Evolutionary conservation across 495 filamentous ascomycete genomes (phyloP).

Genomic region (Podospora pseudocomata): DNA sequence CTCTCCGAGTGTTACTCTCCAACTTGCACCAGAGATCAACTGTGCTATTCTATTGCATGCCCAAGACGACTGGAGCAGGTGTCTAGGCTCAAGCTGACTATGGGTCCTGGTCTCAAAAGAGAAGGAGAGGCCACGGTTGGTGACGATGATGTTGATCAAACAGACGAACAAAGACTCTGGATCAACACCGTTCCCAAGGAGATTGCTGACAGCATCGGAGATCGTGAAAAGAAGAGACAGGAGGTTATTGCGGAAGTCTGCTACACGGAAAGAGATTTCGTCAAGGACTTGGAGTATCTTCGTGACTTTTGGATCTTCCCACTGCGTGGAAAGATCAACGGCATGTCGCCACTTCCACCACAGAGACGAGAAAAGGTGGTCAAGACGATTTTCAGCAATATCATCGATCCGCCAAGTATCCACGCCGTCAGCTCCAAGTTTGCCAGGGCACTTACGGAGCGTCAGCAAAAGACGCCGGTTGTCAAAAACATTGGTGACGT

Average conservation of each 20-base stretch:
- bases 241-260: conserved; percentile 98
- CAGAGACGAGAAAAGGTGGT: conserved; percentile 86
- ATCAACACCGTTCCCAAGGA: conserved; percentile 98
- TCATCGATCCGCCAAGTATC: conserved; percentile 74
- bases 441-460: conserved; percentile 78
- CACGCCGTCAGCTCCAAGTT: conserved; percentile 83
- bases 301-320: conserved; percentile 99
- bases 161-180: conserved; percentile 97
- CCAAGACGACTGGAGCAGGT: conserved; percentile 93
- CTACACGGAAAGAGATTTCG: conserved; percentile 98
- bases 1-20: conserved; percentile 97
- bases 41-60: conserved; percentile 99
- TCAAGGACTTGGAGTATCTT: conserved; percentile 97
- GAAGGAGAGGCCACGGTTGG: conserved; percentile 70
- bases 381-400: conserved; percentile 91
- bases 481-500: conserved; percentile 91
- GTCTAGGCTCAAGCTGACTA: conserved; percentile 85
- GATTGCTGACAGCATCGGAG: conserved; percentile 79
- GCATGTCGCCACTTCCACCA: conserved; percentile 78
- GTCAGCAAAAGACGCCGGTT: conserved; percentile 85
- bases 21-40: conserved; percentile 87
- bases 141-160: conserved; percentile 80
- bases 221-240: conserved; percentile 94
- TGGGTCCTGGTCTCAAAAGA: conserved; percentile 78
- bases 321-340: conserved; percentile 62